phyloP scores from a whole-genome alignment of 805 yeast species.

The Candida tammaniensis region DNA sequence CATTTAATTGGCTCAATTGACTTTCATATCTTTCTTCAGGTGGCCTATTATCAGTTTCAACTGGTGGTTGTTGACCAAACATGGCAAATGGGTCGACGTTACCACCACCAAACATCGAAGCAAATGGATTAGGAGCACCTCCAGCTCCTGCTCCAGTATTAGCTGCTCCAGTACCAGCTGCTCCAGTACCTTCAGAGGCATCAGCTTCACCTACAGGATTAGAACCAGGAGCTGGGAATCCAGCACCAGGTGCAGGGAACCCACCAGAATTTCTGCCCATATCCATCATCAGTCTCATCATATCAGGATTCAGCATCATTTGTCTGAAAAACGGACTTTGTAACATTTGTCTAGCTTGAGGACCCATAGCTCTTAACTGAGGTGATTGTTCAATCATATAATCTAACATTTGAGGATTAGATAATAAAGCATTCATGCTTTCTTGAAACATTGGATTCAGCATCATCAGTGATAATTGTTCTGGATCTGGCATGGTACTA shows the following conservation, averaged over 20 bases:
- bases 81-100: constrained; percentile 53
- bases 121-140: constrained; percentile 37
- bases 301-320: constrained; percentile 70
- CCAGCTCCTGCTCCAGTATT: constrained; percentile 12
- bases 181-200: constrained; percentile 12
- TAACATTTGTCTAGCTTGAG: constrained; percentile 80
- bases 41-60: constrained; percentile 40
- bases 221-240: constrained; percentile 29
- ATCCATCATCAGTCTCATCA: constrained; percentile 78
- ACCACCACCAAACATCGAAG: constrained; percentile 31
- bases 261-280: constrained; percentile 51
- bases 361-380: constrained; percentile 81
- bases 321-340: constrained; percentile 82
- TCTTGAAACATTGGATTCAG: constrained; percentile 79
- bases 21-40: constrained; percentile 45
- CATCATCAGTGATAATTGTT: constrained; percentile 72
- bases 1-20: constrained; percentile 45
- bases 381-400: constrained; percentile 80
- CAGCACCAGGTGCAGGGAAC: constrained; percentile 33
- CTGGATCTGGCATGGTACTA: constrained; percentile 64
- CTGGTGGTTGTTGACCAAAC: constrained; percentile 40
- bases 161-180: constrained; percentile 11
- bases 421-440: constrained; percentile 74
- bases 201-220: constrained; percentile 16
- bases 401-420: constrained; percentile 87